Percentiles rank a stretch among this genome's conserved stretches.
These are phyloP conservation scores for Balakata baccata DNA, from an alignment of 345 rosid genomes.

Conservation along the genomic window DNA sequence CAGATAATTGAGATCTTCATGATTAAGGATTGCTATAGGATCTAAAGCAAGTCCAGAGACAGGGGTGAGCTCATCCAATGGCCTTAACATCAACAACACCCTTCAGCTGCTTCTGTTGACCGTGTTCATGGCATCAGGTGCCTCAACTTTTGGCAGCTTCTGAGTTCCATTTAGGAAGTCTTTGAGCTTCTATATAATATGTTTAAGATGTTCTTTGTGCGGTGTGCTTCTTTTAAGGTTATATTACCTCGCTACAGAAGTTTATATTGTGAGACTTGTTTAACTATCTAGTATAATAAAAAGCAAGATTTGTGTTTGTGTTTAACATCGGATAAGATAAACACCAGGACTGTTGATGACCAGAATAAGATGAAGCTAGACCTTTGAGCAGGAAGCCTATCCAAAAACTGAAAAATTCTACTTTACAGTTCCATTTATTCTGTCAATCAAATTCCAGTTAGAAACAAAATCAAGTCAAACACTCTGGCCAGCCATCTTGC, in stretches of 20 bases:
- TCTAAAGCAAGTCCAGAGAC: slow-evolving; percentile 18
- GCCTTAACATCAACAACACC: neutral
- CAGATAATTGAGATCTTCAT: too few species aligned
- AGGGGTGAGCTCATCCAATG: slow-evolving; percentile 4
- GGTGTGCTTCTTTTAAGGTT: neutral
- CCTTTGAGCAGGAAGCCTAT: neutral
- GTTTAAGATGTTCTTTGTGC: neutral
- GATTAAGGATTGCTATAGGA: slow-evolving; percentile 14
- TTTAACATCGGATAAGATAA: too few species aligned
- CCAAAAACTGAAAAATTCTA: neutral
- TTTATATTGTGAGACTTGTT: slow-evolving; percentile 6
- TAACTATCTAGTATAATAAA: neutral
- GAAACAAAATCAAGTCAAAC: neutral
- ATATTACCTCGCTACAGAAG: neutral
- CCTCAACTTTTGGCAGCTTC: slow-evolving; percentile 20
- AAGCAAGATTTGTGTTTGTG: slow-evolving; percentile 5
- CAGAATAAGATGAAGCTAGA: neutral
- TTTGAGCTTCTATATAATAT: neutral
- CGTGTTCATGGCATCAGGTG: slow-evolving; percentile 21
- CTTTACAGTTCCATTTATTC: neutral
- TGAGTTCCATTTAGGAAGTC: slow-evolving; percentile 13
- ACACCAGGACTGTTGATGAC: too few species aligned
- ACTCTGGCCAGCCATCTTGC: neutral
- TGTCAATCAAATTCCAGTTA: slow-evolving; percentile 4
- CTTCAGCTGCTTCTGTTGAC: slow-evolving; percentile 25